phyloP scores from a whole-genome alignment of 2,329 filamentous ascomycete genomes.

The Lecanosticta acicola region DNA sequence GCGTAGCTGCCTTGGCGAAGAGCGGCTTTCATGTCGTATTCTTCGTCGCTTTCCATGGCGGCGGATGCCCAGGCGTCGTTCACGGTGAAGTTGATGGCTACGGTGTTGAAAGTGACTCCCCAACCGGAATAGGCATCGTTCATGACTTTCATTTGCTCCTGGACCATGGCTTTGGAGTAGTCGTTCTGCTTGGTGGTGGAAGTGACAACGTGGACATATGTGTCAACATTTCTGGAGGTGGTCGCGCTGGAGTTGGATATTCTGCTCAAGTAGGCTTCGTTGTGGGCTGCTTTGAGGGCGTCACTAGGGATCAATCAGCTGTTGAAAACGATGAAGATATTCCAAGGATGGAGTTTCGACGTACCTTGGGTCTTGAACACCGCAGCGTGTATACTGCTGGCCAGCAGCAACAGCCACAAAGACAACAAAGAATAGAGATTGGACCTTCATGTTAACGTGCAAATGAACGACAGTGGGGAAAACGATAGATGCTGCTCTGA shows the following conservation, averaged over 20 bases:
- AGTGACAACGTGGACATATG: conserved; percentile 40
- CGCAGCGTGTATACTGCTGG: conserved; percentile 17
- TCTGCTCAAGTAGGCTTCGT: conserved; percentile 15
- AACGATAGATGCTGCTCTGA: too few species aligned
- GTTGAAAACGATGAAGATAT: too few species aligned
- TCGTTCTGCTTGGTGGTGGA: conserved; percentile 28
- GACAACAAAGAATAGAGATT: conserved; percentile 8
- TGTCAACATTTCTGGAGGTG: conserved; percentile 10
- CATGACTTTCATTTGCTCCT: conserved; percentile 15
- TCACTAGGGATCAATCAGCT: conserved; percentile 8
- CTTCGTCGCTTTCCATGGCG: conserved; percentile 37
- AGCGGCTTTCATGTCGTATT: conserved; percentile 44
- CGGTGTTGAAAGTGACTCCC: conserved; percentile 39
- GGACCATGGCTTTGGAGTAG: conserved; percentile 36
- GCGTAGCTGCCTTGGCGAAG: conserved; percentile 49
- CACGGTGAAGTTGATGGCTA: conserved; percentile 44
- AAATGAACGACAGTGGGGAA: neutral
- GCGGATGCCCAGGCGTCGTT: conserved; percentile 51
- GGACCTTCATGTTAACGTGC: conserved; percentile 12
- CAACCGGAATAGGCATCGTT: conserved; percentile 38
- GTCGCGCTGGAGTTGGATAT: conserved; percentile 7
- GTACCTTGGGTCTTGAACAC: conserved; percentile 11
- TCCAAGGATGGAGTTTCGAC: neutral
- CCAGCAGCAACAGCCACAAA: conserved; percentile 12
- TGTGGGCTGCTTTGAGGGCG: conserved; percentile 12